Percentiles rank a stretch among this genome's conserved stretches.
These are phyloP conservation scores for Exophiala aquamarina DNA, from an alignment of 2,329 filamentous ascomycete genomes.

Conservation along the genomic window DNA sequence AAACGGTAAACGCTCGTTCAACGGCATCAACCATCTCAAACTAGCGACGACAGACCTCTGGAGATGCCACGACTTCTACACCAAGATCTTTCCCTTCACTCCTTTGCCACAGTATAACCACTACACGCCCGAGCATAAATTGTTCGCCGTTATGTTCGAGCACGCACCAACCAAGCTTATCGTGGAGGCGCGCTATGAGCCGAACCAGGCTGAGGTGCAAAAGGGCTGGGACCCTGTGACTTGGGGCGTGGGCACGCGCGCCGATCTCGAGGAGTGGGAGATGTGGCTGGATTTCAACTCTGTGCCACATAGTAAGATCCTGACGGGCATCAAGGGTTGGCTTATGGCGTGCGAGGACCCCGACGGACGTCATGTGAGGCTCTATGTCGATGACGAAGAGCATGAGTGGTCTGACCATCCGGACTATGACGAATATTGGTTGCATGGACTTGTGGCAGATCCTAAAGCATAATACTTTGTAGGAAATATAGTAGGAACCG, in stretches of 20 bases:
- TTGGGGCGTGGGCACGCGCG: slow-evolving; percentile 5
- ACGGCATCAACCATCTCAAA: background rate
- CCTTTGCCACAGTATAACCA: slow-evolving; percentile 6
- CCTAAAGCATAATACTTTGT: background rate
- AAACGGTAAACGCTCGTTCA: background rate
- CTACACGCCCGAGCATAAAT: slow-evolving; percentile 7
- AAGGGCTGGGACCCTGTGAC: slow-evolving; percentile 7
- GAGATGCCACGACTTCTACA: slow-evolving; percentile 2
- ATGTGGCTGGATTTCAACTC: background rate
- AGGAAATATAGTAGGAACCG: too few species aligned
- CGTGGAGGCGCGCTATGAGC: slow-evolving; percentile 5
- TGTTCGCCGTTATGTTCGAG: slow-evolving; percentile 5
- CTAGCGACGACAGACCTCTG: background rate
- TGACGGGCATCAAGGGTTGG: too few species aligned
- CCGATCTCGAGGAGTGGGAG: slow-evolving; percentile 3
- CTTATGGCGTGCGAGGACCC: slow-evolving; percentile 3
- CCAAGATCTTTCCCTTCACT: slow-evolving; percentile 1
- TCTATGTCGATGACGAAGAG: slow-evolving; percentile 10
- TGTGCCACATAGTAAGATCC: too few species aligned
- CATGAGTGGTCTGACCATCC: slow-evolving; percentile 11
- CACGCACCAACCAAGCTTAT: background rate
- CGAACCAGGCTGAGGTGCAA: slow-evolving; percentile 1
- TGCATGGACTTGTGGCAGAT: background rate
- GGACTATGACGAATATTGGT: slow-evolving; percentile 1
- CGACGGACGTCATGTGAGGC: background rate